phyloP scores from a whole-genome alignment of 805 yeast genomes.

The Metschnikowia koreensis region DNA sequence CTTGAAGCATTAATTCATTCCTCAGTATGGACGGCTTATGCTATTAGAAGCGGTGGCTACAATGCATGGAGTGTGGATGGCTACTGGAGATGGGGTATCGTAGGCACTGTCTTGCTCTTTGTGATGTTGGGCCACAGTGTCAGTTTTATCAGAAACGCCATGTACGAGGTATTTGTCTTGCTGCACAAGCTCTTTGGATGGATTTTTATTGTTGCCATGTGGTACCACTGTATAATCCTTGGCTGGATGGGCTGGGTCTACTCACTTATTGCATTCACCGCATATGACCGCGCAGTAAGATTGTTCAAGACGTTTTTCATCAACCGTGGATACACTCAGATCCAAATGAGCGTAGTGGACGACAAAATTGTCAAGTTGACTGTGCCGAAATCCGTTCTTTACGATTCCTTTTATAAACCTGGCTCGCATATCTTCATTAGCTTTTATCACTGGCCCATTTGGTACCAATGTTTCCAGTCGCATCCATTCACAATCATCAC shows the following conservation, averaged over 20 bases:
- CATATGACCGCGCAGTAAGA: constrained; percentile 15
- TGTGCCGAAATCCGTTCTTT: constrained; percentile 15
- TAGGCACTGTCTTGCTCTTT: constrained; percentile 15
- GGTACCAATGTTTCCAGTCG: constrained; percentile 20
- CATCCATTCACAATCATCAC: constrained; percentile 19
- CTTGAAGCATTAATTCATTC: constrained; percentile 19
- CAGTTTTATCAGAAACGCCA: constrained; percentile 8
- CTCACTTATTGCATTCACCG: constrained; percentile 16
- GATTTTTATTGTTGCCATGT: constrained; percentile 21
- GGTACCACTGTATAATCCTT: constrained; percentile 17
- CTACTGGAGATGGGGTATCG: constrained; percentile 20
- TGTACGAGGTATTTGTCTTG: constrained; percentile 17
- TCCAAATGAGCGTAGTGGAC: constrained; percentile 10
- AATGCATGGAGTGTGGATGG: constrained; percentile 15
- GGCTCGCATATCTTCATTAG: constrained; percentile 17
- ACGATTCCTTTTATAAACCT: constrained; percentile 15
- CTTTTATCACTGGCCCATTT: constrained; percentile 19
- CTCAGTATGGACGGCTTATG: constrained; percentile 19
- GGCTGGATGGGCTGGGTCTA: constrained; percentile 24
- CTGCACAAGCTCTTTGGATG: constrained; percentile 18
- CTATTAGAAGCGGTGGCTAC: constrained; percentile 16
- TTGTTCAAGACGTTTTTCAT: constrained; percentile 15
- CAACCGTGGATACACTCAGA: constrained; percentile 16
- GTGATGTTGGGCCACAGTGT: constrained; percentile 18
- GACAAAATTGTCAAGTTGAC: constrained; percentile 15